Percentiles rank a stretch among this genome's conserved stretches.
Evolutionary conservation across 352 stramenopile genomes (phyloP).

Genomic region (Pythium scleroteichum): DNA sequence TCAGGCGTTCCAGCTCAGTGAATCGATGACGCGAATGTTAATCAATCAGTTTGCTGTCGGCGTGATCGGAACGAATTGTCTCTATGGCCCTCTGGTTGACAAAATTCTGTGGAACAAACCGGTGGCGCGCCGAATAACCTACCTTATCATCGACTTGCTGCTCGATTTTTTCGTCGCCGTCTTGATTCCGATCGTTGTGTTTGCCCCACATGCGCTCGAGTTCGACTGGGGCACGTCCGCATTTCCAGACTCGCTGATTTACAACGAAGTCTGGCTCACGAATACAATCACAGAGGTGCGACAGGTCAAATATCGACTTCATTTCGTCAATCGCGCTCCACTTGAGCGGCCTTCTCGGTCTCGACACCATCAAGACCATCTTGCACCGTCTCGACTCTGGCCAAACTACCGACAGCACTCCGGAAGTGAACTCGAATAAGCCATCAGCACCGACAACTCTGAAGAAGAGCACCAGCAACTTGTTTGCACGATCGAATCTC

Average conservation of each 20-base stretch:
- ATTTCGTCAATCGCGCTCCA: conserved; percentile 17
- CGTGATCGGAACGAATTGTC: conserved; percentile 18
- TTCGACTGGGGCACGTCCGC: neutral
- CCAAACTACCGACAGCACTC: no score
- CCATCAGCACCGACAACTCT: neutral
- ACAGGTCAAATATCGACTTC: conserved; percentile 11
- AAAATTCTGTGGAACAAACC: neutral
- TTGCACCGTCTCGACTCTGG: neutral
- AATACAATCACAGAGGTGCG: neutral
- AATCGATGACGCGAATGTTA: neutral
- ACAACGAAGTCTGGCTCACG: conserved; percentile 18
- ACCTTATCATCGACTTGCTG: conserved; percentile 6
- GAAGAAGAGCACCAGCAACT: neutral
- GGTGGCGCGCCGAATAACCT: neutral
- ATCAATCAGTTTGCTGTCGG: conserved; percentile 19
- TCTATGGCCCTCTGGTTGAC: conserved; percentile 8
- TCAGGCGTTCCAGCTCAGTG: conserved; percentile 22
- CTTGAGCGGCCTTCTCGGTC: conserved; percentile 1
- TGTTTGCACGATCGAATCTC: neutral
- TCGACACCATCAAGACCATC: conserved; percentile 18
- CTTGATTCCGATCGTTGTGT: conserved; percentile 2
- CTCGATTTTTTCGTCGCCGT: conserved; percentile 18
- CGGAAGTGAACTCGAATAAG: neutral
- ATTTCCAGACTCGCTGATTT: conserved; percentile 2
- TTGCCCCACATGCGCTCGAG: neutral